Base-by-base conservation (phyloP, 352 stramenopile species). In the Phytophthora ramorum region DNA sequence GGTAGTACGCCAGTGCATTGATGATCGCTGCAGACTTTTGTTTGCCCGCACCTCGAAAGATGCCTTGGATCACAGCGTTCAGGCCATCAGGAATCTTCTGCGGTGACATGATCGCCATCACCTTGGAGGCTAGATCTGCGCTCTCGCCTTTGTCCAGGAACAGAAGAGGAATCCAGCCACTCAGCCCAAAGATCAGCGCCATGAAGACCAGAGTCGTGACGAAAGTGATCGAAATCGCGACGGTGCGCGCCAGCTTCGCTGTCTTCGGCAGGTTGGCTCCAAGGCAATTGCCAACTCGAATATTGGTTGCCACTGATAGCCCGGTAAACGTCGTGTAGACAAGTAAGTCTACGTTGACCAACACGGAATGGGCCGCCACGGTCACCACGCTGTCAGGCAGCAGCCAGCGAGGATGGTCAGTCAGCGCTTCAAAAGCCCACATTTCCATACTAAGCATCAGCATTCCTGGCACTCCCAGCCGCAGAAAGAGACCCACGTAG, bases 1-100 rank as follows among this genome's bases (percentile, higher is more conserved):
- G 54, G 52, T 93, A 96, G 58, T 90, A 95, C 0, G 81, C 84
- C 24, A 89, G 56, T 8, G 80, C 74, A 50, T 91, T 92, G 13
- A 79, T 70, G 28, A 75, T 59, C 1, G 79, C 79, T 0, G 73
- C 77, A 22, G 83, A 66, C 7, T 70, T 74, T 35, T 95, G 87
- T 12, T 77, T 64, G 4, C 87, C 87, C 14, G 75, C 81, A 30
- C 75, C 82, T 12, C 83, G 81, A 61, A 43, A 43, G 12, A 43
- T 19, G 32, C 35, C 35, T 19, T 43, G 35, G 7, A 19, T 43
- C 1, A 43, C 35, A 19, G 13, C 12, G 14, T 43, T 43, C 3
- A 43, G 14, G 12, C 35, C 35, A 19, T 43, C 35, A 0, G 14
- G 13, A 6, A 43, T 66, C 34, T 80, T 54, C 20, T 79, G 71